Evolutionary conservation across 1,284 basidiomycete genomes (phyloP), one percentile per base, ranked within the genome.

Genomic region (Naganishia cerealis): DNA sequence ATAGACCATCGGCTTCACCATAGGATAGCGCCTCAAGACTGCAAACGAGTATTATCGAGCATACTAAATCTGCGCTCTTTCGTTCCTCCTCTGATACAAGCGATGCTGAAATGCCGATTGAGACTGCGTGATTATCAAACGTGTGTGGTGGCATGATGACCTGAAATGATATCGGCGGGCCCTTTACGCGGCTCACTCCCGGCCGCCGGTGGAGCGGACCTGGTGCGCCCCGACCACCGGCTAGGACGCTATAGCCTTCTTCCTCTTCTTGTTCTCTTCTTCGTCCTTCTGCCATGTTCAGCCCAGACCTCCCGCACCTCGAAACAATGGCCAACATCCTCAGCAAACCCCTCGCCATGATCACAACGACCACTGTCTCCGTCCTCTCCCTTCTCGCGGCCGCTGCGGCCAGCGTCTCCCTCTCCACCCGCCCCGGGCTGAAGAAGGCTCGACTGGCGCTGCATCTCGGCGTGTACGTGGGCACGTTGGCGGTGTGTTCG

Each of bases 401-500:
- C 57, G 38, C 50, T 13, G 39, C 39, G 9, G 50, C 61, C 6
- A 40, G 50, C 15, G 12, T 63, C 48, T 26, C 21, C 6, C 48
- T 50, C 8, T 55, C 39, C 18, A 61, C 54, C 29, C 21, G 50
- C 3, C 48, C 61, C 13, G 71, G 70, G 53, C 78, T 76, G 38
- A 72, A 77, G 43, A 72, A 73, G 57, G 80, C 79, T 1, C 71
- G 78, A 39, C 78, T 78, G 78, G 92, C 91, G 81, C 85, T 89
- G 75, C 87, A 90, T 70, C 78, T 89, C 52, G 84, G 85, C 12
- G 75, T 92, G 61, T 98, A 93, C 79, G 79, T 93, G 57, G 86
- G 87, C 10, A 87, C 88, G 1, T 78, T 97, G 57, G 87, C 87
- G 21, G 83, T 89, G 36, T 87, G 88, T 72, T 91, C 90, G 3